Conservation (phyloP, 495 filamentous ascomycete species). For the Aspergillus coremiiformis region DNA sequence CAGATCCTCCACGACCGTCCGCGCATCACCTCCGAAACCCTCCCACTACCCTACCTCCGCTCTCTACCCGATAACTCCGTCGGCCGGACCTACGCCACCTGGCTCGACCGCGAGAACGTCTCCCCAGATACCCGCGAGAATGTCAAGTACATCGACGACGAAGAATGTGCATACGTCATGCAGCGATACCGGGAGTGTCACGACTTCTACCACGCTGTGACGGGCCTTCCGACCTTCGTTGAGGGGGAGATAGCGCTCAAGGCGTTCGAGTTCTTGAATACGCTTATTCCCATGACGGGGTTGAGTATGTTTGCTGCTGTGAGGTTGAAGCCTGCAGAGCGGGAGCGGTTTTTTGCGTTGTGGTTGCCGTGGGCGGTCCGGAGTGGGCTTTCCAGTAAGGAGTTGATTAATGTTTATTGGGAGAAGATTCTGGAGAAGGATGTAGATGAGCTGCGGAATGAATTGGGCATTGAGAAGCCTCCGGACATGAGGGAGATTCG, state of each 20-base stretch:
- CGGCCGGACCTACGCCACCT: conserved; percentile 74
- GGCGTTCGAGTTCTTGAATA: conserved; percentile 94
- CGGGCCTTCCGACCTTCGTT: conserved; percentile 80
- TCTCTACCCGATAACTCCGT: conserved; percentile 65
- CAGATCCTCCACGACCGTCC: conserved; percentile 87
- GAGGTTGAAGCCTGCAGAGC: conserved; percentile 69
- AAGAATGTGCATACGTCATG: conserved; percentile 96
- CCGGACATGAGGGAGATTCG: conserved; percentile 81
- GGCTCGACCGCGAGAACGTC: conserved; percentile 89
- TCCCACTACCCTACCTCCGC: conserved; percentile 65
- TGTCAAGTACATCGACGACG: conserved; percentile 88
- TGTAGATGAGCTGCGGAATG: conserved; percentile 63
- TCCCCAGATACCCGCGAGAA: conserved; percentile 76
- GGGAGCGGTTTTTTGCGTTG: conserved; percentile 59
- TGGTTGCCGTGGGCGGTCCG: conserved; percentile 88
- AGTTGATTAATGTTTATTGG: conserved; percentile 97
- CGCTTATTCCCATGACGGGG: conserved; percentile 89
- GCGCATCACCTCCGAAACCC: conserved; percentile 72
- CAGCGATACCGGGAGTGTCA: conserved; percentile 96
- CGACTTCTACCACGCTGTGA: conserved; percentile 97
- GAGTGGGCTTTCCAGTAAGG: conserved; percentile 68
- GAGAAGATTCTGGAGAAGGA: conserved; percentile 87
- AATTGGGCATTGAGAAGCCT: conserved; percentile 79
- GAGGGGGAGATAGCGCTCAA: conserved; percentile 95
- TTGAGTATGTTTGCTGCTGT: conserved; percentile 63